Evolutionary conservation across 345 rosid species (phyloP).

Genomic region (Hibiscus mutabilis): DNA sequence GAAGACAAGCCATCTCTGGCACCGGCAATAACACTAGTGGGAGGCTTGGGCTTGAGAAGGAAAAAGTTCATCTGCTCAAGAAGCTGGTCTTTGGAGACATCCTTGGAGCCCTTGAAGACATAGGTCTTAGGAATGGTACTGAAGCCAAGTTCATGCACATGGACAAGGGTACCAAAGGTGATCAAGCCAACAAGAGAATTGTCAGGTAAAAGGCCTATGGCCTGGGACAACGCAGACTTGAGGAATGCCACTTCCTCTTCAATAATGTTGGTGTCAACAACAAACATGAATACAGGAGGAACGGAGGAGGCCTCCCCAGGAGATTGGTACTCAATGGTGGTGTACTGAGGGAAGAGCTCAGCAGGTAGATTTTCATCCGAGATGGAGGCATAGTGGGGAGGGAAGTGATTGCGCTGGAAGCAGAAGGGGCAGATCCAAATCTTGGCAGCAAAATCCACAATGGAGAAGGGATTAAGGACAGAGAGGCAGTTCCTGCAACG

Average conservation of each 20-base stretch:
- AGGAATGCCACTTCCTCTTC: slow-evolving; percentile 80
- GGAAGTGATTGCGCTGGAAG: slow-evolving; percentile 84
- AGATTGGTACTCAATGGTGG: slow-evolving; percentile 77
- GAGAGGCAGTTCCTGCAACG: slow-evolving; percentile 91
- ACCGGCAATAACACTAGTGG: slow-evolving; percentile 80
- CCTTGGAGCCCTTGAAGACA: slow-evolving; percentile 79
- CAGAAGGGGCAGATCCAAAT: slow-evolving; percentile 94
- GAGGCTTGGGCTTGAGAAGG: slow-evolving; percentile 64
- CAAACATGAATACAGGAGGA: slow-evolving; percentile 69
- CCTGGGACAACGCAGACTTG: slow-evolving; percentile 74
- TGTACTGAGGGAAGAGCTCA: slow-evolving; percentile 80
- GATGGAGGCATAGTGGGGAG: slow-evolving; percentile 65
- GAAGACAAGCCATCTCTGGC: slow-evolving; percentile 76
- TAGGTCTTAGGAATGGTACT: slow-evolving; percentile 61
- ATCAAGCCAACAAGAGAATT: slow-evolving; percentile 68
- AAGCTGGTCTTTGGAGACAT: slow-evolving; percentile 68
- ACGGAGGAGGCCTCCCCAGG: slow-evolving; percentile 35
- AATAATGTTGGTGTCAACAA: slow-evolving; percentile 71
- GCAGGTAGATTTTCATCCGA: slow-evolving; percentile 72
- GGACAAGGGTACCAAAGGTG: slow-evolving; percentile 69
- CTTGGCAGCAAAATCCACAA: slow-evolving; percentile 65
- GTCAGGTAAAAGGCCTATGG: slow-evolving; percentile 68
- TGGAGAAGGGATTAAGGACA: slow-evolving; percentile 28
- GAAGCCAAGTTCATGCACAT: slow-evolving; percentile 83
- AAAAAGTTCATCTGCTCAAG: slow-evolving; percentile 81